phyloP scores from a whole-genome alignment of 768 basidiomycete species.

The Rhodotorula graminis region DNA sequence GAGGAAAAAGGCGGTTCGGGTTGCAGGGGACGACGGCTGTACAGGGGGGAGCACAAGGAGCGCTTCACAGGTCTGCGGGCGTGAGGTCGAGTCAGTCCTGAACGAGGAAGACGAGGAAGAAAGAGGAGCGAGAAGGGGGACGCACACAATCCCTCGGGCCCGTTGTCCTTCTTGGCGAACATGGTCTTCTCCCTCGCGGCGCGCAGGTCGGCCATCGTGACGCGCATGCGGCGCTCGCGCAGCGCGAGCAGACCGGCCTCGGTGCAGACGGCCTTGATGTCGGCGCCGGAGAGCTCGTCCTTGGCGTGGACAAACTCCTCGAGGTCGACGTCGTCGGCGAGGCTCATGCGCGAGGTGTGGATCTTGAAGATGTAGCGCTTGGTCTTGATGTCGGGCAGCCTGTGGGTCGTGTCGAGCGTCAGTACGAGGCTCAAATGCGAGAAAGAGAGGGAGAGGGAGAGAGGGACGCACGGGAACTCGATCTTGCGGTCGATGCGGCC shows the following conservation, averaged over 20 bases:
- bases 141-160: conserved; percentile 49
- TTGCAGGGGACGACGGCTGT: too few species aligned
- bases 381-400: conserved; percentile 94
- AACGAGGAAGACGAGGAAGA: not conserved
- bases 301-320: conserved; percentile 94
- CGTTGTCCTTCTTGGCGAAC: conserved; percentile 90
- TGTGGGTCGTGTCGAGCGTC: conserved; percentile 44
- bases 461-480: conserved; percentile 60
- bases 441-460: too few species aligned
- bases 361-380: conserved; percentile 97
- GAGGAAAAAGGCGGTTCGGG: too few species aligned
- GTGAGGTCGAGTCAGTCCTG: not conserved
- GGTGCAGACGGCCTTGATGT: conserved; percentile 98
- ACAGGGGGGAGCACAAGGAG: too few species aligned
- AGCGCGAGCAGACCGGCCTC: conserved; percentile 95
- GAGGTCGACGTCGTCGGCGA: conserved; percentile 74
- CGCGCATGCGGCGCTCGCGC: conserved; percentile 89
- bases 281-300: conserved; percentile 76
- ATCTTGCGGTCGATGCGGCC: conserved; percentile 99
- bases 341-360: conserved; percentile 83
- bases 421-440: not conserved
- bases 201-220: conserved; percentile 84
- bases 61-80: conserved; percentile 8
- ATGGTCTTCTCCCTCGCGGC: conserved; percentile 95
- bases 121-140: not conserved